phyloP scores from a whole-genome alignment of 768 basidiomycete species.

The Rhizopogon roseolus region DNA sequence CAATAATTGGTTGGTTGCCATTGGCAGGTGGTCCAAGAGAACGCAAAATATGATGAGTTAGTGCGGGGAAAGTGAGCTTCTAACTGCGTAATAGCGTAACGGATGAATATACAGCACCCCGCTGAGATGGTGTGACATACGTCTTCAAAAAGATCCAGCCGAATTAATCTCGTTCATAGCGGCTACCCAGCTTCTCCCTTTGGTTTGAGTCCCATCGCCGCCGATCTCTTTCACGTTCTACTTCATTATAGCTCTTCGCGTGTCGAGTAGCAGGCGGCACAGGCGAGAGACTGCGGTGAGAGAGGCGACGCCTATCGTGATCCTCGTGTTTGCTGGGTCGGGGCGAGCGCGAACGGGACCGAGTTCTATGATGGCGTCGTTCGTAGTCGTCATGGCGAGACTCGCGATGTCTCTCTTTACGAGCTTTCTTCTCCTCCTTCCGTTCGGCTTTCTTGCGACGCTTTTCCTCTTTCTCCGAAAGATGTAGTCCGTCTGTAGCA shows the following conservation, averaged over 20 bases:
- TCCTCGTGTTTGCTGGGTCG: slow-evolving; percentile 10
- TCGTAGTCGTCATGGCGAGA: slow-evolving; percentile 28
- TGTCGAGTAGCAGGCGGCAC: slow-evolving; percentile 13
- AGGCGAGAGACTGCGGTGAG: slow-evolving; percentile 28
- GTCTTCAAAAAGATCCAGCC: background rate
- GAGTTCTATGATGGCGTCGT: slow-evolving; percentile 19
- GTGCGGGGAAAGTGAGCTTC: slow-evolving; percentile 1
- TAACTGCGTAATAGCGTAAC: slow-evolving; percentile 1
- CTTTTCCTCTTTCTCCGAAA: slow-evolving; percentile 45
- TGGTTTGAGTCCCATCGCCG: slow-evolving; percentile 48
- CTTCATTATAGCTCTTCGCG: slow-evolving; percentile 22
- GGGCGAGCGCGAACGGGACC: slow-evolving; percentile 35
- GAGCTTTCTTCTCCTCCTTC: slow-evolving; percentile 56
- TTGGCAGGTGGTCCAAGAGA: slow-evolving; percentile 7
- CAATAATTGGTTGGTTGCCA: slow-evolving; percentile 5
- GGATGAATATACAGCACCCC: slow-evolving; percentile 3
- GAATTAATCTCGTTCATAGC: slow-evolving; percentile 15
- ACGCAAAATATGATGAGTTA: background rate
- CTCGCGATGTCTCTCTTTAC: slow-evolving; percentile 45
- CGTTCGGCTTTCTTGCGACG: slow-evolving; percentile 45
- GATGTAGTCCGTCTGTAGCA: slow-evolving; percentile 24
- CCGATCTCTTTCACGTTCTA: slow-evolving; percentile 37
- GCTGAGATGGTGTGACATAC: slow-evolving; percentile 5
- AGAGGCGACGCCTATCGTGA: slow-evolving; percentile 11
- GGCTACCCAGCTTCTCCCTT: slow-evolving; percentile 29